Conservation (phyloP, 306 rosid genomes). For the Quercus cerris region DNA sequence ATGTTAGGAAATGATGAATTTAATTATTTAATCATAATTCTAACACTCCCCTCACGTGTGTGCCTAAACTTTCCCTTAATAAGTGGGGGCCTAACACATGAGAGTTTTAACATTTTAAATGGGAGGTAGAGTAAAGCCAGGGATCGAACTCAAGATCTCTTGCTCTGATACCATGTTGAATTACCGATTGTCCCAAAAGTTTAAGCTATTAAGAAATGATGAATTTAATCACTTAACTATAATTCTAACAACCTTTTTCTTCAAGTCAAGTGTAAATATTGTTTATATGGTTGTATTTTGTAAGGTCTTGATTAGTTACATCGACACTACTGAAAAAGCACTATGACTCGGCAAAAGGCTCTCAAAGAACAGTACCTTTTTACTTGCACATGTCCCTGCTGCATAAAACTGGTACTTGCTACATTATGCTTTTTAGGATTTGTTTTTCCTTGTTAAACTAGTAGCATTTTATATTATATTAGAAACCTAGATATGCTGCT, state of each 20-base stretch:
- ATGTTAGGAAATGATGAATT: no score
- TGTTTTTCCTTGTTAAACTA: constrained; percentile 1
- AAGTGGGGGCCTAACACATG: no score
- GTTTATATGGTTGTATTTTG: constrained; percentile 20
- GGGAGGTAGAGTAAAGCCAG: no score
- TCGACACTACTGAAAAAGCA: constrained; percentile 89
- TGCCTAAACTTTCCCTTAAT: no score
- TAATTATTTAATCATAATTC: no score
- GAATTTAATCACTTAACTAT: no score
- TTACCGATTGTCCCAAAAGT: no score
- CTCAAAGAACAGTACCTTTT: constrained; percentile 81
- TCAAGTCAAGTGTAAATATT: constrained; percentile 19
- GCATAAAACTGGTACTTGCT: constrained; percentile 63
- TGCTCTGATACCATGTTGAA: no score
- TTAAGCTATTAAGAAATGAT: no score
- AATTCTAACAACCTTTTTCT: not conserved
- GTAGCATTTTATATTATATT: constrained; percentile 4
- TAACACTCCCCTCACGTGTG: no score
- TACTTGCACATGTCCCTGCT: constrained; percentile 72
- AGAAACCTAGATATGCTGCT: constrained; percentile 12
- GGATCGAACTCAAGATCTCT: no score
- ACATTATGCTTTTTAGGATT: constrained; percentile 13
- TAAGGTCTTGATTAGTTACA: constrained; percentile 81
- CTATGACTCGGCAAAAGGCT: constrained; percentile 76
- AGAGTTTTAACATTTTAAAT: no score